Evolutionary conservation across 108 stramenopile genomes (phyloP).

Genomic region (Skeletonema costatum): DNA sequence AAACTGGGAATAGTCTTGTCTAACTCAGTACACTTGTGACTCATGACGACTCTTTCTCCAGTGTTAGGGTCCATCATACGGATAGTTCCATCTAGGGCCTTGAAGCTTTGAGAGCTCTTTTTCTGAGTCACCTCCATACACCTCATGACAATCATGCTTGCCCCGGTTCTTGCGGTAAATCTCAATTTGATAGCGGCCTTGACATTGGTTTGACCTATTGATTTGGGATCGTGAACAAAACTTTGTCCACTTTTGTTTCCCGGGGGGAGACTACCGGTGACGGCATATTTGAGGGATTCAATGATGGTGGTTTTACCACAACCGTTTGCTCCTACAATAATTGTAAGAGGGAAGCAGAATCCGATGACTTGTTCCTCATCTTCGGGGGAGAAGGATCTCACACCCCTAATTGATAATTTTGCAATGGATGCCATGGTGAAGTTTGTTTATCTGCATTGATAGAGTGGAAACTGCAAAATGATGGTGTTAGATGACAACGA

Average conservation of each 20-base stretch:
- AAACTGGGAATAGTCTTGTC: slow-evolving; percentile 86
- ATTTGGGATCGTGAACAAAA: slow-evolving; percentile 94
- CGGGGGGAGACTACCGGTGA: slow-evolving; percentile 94
- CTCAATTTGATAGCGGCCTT: slow-evolving; percentile 89
- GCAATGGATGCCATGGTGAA: slow-evolving; percentile 92
- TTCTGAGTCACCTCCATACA: slow-evolving; percentile 93
- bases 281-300: slow-evolving; percentile 97
- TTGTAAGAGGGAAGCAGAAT: slow-evolving; percentile 97
- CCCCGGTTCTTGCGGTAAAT: slow-evolving; percentile 80
- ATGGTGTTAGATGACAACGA: not conserved
- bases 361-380: slow-evolving; percentile 95
- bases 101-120: slow-evolving; percentile 81
- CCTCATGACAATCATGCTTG: slow-evolving; percentile 88
- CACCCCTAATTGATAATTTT: slow-evolving; percentile 95
- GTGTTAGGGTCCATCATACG: slow-evolving; percentile 63
- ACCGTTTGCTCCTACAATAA: slow-evolving; percentile 96
- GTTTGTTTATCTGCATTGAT: not conserved
- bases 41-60: slow-evolving; percentile 66
- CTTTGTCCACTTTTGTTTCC: slow-evolving; percentile 89
- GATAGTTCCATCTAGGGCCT: slow-evolving; percentile 91
- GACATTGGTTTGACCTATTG: slow-evolving; percentile 64
- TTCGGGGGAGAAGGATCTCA: slow-evolving; percentile 95
- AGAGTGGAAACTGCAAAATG: too few species aligned
- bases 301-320: slow-evolving; percentile 98
- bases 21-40: slow-evolving; percentile 94